Evolutionary conservation across 345 rosid species (phyloP), one percentile per base, ranked within the genome.

Genomic region (Acer negundo): DNA sequence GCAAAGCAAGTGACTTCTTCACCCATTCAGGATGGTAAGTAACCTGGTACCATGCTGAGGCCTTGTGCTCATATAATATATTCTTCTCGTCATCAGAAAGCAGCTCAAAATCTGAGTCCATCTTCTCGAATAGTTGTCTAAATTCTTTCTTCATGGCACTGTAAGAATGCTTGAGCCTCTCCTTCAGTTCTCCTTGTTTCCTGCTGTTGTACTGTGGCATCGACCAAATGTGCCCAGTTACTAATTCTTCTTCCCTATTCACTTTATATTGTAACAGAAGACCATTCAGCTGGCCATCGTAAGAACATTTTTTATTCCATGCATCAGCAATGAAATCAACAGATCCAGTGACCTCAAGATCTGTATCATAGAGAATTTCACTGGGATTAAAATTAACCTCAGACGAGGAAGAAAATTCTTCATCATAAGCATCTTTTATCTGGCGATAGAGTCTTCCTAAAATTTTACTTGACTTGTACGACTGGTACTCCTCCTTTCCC

Each of bases 151-250:
- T 92, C 61, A 92, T 64, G n/a, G 88, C 70, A 53, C 78, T 82
- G 73, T 95, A 95, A 69, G 94, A 87, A 62, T 92, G 93, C 77
- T 89, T 86, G 66, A 96, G 88, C 81, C 85, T 86, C 83, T 96
- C 99, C 79, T 87, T 88, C 66, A 96, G 78, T 0, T 94, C 95
- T 17, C 94, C 97, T 75, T 89, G 90, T 84, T 89, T 92, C 77
- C 87, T 82, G 84, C 99, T 89, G 49, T 38, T 76, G 74, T 86
- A 82, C 70, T 85, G 90, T 0, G 93, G 95, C 98, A 96, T 94
- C 26, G 98, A 96, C 98, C 98, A 96, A 73, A 96, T 81, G 16
- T 96, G 95, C 35, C 99, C 99, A 0, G 98, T 96, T 53, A 96
- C 95, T 16, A 96, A 58, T 91, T 94, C 99, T 78, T 92, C 99